Evolutionary conservation across 2,329 filamentous ascomycete species (phyloP).

Genomic region (Chaetomiaceae sp.): DNA sequence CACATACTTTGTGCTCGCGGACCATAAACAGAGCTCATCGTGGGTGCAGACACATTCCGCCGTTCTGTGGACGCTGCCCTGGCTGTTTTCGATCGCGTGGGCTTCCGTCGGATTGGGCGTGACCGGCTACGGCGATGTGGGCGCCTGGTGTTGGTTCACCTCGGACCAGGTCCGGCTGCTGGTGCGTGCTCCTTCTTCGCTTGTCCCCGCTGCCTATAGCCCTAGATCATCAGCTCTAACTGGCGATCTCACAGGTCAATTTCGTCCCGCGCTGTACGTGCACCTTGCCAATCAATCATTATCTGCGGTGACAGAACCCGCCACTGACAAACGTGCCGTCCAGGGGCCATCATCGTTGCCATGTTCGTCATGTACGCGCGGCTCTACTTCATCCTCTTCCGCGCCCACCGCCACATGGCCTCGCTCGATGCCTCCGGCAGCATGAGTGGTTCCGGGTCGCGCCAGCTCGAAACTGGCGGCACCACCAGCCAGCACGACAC

Average conservation of each 20-base stretch:
- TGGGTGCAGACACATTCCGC: constrained; percentile 34
- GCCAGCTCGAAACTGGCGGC: constrained; percentile 20
- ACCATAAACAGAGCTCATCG: constrained; percentile 29
- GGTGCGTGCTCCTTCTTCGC: constrained; percentile 36
- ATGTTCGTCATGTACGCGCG: constrained; percentile 35
- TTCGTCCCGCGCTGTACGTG: constrained; percentile 33
- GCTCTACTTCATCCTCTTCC: constrained; percentile 35
- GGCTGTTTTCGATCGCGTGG: constrained; percentile 33
- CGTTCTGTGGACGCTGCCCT: constrained; percentile 32
- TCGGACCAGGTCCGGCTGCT: constrained; percentile 33
- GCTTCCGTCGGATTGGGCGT: constrained; percentile 29
- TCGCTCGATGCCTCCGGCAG: constrained; percentile 16
- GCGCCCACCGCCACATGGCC: constrained; percentile 31
- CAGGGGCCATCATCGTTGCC: constrained; percentile 33
- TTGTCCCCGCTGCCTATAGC: too few species aligned
- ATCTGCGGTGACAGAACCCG: background rate
- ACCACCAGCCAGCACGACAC: background rate
- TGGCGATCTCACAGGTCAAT: constrained; percentile 22
- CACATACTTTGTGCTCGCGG: constrained; percentile 36
- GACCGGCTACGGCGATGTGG: constrained; percentile 31
- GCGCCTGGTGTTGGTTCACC: constrained; percentile 37
- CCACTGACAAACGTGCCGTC: background rate
- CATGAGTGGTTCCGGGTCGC: constrained; percentile 18
- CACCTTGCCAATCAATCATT: background rate
- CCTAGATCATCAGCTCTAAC: background rate